phyloP scores from a whole-genome alignment of 1,284 basidiomycete species.

The Tetrapyrgos nigripes region DNA sequence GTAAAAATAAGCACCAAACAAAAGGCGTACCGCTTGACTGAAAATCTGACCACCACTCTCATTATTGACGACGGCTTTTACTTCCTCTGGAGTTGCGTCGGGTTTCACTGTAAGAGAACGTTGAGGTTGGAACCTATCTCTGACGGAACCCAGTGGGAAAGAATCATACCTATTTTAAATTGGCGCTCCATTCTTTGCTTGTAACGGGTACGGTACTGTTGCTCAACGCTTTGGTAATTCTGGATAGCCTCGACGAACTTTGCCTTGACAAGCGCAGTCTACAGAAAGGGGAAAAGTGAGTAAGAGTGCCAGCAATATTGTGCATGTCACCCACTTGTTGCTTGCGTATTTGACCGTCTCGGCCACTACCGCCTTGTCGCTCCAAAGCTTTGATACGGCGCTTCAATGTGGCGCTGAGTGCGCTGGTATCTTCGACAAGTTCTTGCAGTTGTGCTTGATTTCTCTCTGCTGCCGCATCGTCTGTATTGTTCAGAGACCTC shows the following conservation, averaged over 20 bases:
- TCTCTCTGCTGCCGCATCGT: conserved; percentile 69
- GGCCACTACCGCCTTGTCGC: conserved; percentile 71
- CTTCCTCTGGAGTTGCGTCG: conserved; percentile 91
- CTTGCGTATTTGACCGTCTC: conserved; percentile 83
- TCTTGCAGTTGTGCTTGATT: conserved; percentile 73
- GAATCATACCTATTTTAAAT: conserved; percentile 84
- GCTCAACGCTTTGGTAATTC: conserved; percentile 90
- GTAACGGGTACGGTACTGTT: conserved; percentile 92
- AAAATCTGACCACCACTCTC: conserved; percentile 91
- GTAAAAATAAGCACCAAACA: conserved; percentile 3
- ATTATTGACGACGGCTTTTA: conserved; percentile 87
- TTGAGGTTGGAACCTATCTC: conserved; percentile 7
- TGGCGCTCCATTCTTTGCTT: conserved; percentile 96
- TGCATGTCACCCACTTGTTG: conserved; percentile 66
- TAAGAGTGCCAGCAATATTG: neutral
- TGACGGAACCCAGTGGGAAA: conserved; percentile 1
- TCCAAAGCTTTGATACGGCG: conserved; percentile 82
- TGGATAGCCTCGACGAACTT: conserved; percentile 90
- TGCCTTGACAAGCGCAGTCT: conserved; percentile 80
- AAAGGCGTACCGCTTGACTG: conserved; percentile 90
- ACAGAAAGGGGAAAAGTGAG: conserved; percentile 6
- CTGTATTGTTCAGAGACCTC: conserved; percentile 80
- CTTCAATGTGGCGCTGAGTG: conserved; percentile 77
- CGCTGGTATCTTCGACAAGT: conserved; percentile 80
- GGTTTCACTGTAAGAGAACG: conserved; percentile 78